Percentiles rank a stretch among this genome's conserved stretches.
These are phyloP conservation scores for Uronychia setigera DNA, from an alignment of 73 alveolate genomes.

Conservation along the genomic window DNA sequence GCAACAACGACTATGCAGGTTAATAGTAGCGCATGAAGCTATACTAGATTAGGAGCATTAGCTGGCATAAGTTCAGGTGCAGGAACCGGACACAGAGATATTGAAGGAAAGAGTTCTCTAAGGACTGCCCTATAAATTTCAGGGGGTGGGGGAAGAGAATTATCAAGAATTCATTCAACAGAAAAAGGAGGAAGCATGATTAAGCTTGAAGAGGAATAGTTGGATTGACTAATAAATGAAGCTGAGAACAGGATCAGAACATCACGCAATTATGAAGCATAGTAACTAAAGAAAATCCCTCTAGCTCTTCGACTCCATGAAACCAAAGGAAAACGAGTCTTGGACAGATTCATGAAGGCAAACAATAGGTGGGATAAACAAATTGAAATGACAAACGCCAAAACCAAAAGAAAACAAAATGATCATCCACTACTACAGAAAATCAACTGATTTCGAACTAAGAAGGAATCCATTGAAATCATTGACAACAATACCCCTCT, in stretches of 20 bases:
- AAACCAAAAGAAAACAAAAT: not conserved
- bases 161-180: not conserved
- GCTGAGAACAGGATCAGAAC: not conserved
- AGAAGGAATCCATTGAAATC: not conserved
- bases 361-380: not conserved
- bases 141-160: not conserved
- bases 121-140: not conserved
- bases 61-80: too few species aligned
- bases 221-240: not conserved
- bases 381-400: not conserved
- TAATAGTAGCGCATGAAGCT: not conserved
- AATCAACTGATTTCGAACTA: not conserved
- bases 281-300: not conserved
- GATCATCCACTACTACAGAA: not conserved
- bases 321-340: not conserved
- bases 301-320: not conserved
- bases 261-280: not conserved
- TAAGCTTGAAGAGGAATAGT: not conserved
- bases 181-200: not conserved
- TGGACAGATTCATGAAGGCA: not conserved
- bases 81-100: too few species aligned
- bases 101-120: not conserved
- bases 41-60: too few species aligned
- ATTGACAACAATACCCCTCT: not conserved
- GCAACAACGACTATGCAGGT: not conserved